phyloP scores from a whole-genome alignment of 2,329 filamentous ascomycete genomes.

The Cadophora sp. region DNA sequence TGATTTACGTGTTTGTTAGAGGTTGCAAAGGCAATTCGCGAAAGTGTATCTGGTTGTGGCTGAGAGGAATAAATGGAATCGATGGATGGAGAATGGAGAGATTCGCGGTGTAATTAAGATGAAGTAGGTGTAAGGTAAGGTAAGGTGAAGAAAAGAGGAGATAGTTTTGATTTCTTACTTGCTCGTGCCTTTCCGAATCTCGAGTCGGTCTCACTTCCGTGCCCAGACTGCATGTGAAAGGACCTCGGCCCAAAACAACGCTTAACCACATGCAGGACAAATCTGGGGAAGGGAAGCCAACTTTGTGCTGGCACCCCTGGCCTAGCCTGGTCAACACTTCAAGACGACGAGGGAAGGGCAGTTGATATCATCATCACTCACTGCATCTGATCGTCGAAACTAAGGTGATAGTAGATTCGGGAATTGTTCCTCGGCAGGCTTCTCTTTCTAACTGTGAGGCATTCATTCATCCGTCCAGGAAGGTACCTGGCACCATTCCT shows the following conservation, averaged over 20 bases:
- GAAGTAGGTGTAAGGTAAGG: background rate
- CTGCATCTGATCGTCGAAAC: background rate
- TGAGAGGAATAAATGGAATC: background rate
- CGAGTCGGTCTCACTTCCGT: background rate
- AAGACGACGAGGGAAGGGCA: background rate
- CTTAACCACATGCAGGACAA: slow-evolving; percentile 3
- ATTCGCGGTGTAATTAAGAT: slow-evolving; percentile 2
- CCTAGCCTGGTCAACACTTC: background rate
- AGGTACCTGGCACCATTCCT: background rate
- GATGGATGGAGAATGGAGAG: background rate
- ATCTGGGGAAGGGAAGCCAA: slow-evolving; percentile 7
- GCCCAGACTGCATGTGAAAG: slow-evolving; percentile 12
- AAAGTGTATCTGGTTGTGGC: background rate
- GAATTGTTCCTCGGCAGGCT: slow-evolving; percentile 6
- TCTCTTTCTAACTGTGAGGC: background rate
- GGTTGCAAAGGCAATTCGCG: too few species aligned
- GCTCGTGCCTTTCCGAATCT: slow-evolving; percentile 13
- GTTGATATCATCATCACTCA: background rate
- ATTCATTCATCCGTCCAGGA: background rate
- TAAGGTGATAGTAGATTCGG: background rate
- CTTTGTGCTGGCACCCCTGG: too few species aligned
- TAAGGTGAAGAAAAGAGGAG: background rate
- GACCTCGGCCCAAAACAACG: background rate
- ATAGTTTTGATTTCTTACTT: slow-evolving; percentile 8
- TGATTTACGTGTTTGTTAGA: background rate